A percentile compares a stretch with the other conserved stretches of the same genome.
These are phyloP conservation scores for Lasiodiplodia citricola DNA, from an alignment of 2,329 filamentous ascomycete species.

Conservation along the genomic window DNA sequence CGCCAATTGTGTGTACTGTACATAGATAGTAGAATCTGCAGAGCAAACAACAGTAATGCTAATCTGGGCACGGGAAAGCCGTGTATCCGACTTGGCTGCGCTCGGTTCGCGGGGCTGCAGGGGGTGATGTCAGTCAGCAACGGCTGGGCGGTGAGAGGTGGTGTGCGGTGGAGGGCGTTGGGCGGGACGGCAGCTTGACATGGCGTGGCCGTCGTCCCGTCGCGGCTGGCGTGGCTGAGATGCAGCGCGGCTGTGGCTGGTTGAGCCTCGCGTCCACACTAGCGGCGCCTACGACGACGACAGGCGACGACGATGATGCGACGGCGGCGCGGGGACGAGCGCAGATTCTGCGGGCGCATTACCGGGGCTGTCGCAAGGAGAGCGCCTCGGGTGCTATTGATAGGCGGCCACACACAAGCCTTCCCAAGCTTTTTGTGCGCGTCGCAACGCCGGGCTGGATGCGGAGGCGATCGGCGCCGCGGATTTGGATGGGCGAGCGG, in stretches of 20 bases:
- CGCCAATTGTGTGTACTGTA: neutral
- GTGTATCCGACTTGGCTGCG: slow-evolving; percentile 9
- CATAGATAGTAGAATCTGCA: neutral
- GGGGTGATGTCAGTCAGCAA: slow-evolving; percentile 14
- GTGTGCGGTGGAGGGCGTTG: neutral
- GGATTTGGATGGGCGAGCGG: neutral
- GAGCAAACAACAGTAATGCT: slow-evolving; percentile 11
- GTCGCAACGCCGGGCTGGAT: neutral
- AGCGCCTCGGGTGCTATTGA: slow-evolving; percentile 7
- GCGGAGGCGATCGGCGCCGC: neutral
- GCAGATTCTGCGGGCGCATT: neutral
- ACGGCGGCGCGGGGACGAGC: neutral
- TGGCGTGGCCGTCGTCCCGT: neutral
- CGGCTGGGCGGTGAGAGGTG: neutral
- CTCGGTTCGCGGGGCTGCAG: neutral
- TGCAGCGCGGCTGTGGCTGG: slow-evolving; percentile 12
- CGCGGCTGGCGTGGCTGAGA: neutral
- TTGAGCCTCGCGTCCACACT: neutral
- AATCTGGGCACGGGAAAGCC: slow-evolving; percentile 13
- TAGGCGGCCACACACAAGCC: slow-evolving; percentile 12
- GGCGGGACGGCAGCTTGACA: neutral
- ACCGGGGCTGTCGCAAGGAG: neutral
- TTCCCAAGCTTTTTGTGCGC: slow-evolving; percentile 16
- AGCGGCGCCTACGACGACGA: neutral
- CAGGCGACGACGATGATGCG: neutral